These are phyloP conservation scores for Lecanicillium sp. DNA, from an alignment of 2,329 filamentous ascomycete species.

Conservation along the genomic window DNA sequence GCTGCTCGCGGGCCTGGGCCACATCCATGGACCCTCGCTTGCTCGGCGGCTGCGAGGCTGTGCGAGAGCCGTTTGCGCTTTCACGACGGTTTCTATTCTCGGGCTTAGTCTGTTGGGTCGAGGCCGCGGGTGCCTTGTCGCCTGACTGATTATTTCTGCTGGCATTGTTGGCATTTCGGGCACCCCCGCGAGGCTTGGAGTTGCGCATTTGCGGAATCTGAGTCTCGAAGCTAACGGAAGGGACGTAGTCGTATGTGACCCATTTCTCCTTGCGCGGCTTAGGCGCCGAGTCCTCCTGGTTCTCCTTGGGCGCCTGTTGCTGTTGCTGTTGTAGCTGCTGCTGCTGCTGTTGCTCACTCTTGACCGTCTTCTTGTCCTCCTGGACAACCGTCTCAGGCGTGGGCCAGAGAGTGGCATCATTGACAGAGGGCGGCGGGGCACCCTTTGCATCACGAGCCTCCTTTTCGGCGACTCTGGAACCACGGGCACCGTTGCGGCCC, in stretches of 20 bases:
- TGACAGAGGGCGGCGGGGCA: conserved; percentile 52
- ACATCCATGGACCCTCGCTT: conserved; percentile 39
- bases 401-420: conserved; percentile 78
- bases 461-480: conserved; percentile 36
- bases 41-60: conserved; percentile 26
- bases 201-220: conserved; percentile 53
- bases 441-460: conserved; percentile 24
- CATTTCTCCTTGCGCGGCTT: conserved; percentile 70
- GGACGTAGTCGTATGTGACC: conserved; percentile 75
- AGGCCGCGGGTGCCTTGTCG: conserved; percentile 28
- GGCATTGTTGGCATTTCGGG: conserved; percentile 30
- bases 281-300: conserved; percentile 33
- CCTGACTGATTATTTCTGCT: conserved; percentile 26
- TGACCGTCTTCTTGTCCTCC: conserved; percentile 66
- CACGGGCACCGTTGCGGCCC: conserved; percentile 37
- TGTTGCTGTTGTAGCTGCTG: conserved; percentile 50
- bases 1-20: conserved; percentile 31
- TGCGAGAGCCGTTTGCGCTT: conserved; percentile 22
- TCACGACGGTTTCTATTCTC: conserved; percentile 31
- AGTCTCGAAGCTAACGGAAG: conserved; percentile 79
- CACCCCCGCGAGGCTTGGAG: conserved; percentile 41
- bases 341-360: conserved; percentile 54
- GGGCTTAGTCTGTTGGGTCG: conserved; percentile 20
- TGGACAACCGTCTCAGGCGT: conserved; percentile 68
- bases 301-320: conserved; percentile 54